A percentile compares a stretch with the other conserved stretches of the same genome.
Conservation (phyloP, 306 rosid genomes). For the Cucumis melo region DNA sequence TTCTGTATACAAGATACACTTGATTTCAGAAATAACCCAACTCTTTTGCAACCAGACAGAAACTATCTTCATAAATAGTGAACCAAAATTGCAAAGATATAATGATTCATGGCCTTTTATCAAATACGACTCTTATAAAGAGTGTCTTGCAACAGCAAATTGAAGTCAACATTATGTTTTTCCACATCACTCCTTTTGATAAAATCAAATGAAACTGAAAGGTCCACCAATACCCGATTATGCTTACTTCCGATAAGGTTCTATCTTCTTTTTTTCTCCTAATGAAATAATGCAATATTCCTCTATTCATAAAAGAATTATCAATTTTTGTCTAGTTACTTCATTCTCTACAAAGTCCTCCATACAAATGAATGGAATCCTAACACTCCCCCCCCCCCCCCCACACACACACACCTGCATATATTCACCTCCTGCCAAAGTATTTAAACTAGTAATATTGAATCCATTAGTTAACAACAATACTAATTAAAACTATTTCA, state of each 20-base stretch:
- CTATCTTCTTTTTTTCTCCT: not conserved
- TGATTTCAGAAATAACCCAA: not conserved
- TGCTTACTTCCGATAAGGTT: not conserved
- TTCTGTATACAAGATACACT: constrained; percentile 25
- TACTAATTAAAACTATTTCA: not conserved
- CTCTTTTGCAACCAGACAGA: not conserved
- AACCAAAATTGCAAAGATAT: not conserved
- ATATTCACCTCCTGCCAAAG: too few species aligned
- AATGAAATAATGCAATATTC: not conserved
- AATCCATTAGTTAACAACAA: not conserved
- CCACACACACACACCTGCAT: too few species aligned
- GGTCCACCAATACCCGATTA: not conserved
- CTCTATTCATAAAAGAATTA: not conserved
- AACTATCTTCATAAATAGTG: not conserved
- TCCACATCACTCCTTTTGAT: not conserved
- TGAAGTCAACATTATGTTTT: not conserved
- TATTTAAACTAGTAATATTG: not conserved
- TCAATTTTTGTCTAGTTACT: not conserved
- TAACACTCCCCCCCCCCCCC: too few species aligned
- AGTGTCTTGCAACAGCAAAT: not conserved
- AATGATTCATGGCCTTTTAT: not conserved
- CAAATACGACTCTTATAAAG: not conserved
- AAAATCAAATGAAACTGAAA: not conserved
- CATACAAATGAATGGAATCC: not conserved
- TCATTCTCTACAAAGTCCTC: not conserved